These are phyloP conservation scores for Chloroidium sp. DNA, from an alignment of 163 green algal genomes.

Conservation along the genomic window DNA sequence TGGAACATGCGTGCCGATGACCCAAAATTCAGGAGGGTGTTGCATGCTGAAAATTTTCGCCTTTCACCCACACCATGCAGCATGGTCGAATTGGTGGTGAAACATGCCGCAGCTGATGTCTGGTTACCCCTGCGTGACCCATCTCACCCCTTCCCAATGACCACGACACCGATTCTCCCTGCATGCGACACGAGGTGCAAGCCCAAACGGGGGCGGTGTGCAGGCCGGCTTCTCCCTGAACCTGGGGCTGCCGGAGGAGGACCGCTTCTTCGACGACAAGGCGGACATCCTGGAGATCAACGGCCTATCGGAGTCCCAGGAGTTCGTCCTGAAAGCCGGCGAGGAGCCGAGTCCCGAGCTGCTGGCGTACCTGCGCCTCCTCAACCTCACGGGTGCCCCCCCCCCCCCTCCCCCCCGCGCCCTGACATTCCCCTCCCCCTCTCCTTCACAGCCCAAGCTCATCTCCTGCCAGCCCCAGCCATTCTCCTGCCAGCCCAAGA, in stretches of 20 bases:
- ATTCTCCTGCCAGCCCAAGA: no score
- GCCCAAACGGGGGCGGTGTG: not conserved
- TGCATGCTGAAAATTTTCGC: not conserved
- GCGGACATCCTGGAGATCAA: slow-evolving; percentile 67
- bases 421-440: not conserved
- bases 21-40: not conserved
- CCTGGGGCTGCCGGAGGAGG: slow-evolving; percentile 48
- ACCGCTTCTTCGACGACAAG: slow-evolving; percentile 74
- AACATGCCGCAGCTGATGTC: not conserved
- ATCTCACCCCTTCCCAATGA: not conserved
- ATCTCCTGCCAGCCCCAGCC: no score
- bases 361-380: slow-evolving; percentile 67
- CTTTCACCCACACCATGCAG: not conserved
- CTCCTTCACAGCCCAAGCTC: no score
- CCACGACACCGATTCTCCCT: not conserved
- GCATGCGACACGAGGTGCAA: not conserved
- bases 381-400: slow-evolving; percentile 49
- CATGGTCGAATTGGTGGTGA: not conserved
- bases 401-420: not conserved
- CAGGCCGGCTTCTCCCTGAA: slow-evolving; percentile 63
- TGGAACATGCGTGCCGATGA: no score
- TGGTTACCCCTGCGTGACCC: not conserved
- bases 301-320: slow-evolving; percentile 29
- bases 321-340: slow-evolving; percentile 43
- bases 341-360: slow-evolving; percentile 38